Conservation (phyloP, 2,329 filamentous ascomycete species). For the Passalora sequoiae region DNA sequence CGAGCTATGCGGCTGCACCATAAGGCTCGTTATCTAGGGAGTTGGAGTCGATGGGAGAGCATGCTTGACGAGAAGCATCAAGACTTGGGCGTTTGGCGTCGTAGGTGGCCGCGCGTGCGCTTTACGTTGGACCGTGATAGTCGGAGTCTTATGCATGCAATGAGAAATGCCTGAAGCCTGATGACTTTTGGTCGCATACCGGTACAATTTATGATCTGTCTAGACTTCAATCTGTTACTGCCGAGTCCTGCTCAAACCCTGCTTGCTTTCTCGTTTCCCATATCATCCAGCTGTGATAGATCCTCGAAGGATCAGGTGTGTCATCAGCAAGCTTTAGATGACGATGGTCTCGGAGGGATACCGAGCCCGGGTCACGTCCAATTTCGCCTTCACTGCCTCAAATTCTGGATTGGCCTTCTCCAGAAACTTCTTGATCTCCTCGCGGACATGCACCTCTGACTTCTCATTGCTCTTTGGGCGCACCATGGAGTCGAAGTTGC, state of each 20-base stretch:
- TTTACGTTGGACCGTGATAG: neutral
- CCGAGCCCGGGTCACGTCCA: constrained; percentile 5
- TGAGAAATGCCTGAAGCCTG: neutral
- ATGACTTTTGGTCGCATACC: no score
- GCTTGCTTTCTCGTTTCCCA: no score
- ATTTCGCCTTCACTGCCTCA: constrained; percentile 5
- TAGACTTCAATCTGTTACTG: no score
- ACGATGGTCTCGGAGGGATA: neutral
- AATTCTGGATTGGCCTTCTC: neutral
- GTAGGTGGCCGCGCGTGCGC: neutral
- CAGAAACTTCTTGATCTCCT: constrained; percentile 1
- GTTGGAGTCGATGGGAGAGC: neutral
- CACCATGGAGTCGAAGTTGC: constrained; percentile 5
- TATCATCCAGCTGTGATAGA: no score
- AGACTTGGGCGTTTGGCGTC: neutral
- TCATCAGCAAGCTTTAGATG: no score
- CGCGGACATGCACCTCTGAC: neutral
- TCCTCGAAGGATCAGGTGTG: no score
- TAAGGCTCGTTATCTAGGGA: neutral
- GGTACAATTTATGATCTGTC: neutral
- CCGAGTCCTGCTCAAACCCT: no score
- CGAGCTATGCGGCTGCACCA: neutral
- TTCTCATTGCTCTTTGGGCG: neutral
- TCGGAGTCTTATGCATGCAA: neutral
- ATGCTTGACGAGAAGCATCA: neutral